Evolutionary conservation across 176 grass and related monocot genomes (phyloP).

Genomic region (Panicum miliaceum): DNA sequence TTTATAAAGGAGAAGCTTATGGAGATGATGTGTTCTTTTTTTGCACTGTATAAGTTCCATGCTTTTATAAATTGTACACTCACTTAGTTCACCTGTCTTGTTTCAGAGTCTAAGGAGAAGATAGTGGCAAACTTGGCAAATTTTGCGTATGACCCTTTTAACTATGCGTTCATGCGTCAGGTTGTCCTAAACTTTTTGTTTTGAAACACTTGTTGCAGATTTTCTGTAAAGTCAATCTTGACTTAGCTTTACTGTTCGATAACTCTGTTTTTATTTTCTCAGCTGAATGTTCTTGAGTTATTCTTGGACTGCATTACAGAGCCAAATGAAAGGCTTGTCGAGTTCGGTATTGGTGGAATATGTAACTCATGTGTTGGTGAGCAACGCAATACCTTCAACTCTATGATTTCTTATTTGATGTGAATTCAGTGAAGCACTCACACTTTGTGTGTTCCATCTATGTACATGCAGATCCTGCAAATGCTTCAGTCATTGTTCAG

Average conservation of each 20-base stretch:
- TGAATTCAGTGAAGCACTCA: neutral
- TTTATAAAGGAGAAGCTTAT: constrained; percentile 2
- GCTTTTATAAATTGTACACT: neutral
- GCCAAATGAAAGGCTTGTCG: constrained; percentile 84
- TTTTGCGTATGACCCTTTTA: constrained; percentile 93
- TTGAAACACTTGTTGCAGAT: constrained; percentile 10
- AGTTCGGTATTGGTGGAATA: constrained; percentile 83
- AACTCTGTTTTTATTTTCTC: constrained; percentile 35
- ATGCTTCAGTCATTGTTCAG: constrained; percentile 67
- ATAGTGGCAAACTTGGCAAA: constrained; percentile 83
- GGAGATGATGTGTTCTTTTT: neutral
- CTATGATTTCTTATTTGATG: constrained; percentile 4
- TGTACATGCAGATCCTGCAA: constrained; percentile 70
- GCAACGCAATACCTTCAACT: constrained; percentile 11
- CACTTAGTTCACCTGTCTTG: neutral
- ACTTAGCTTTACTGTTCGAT: constrained; percentile 14
- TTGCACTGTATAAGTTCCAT: neutral
- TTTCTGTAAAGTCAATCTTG: neutral
- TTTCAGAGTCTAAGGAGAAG: constrained; percentile 85
- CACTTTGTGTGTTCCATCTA: neutral
- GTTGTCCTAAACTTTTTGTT: constrained; percentile 39
- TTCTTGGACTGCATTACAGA: constrained; percentile 97
- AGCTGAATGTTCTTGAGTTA: constrained; percentile 91
- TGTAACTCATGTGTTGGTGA: constrained; percentile 84
- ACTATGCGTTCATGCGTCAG: constrained; percentile 76